These are phyloP conservation scores for Przewalskia tangutica DNA, from an alignment of 257 asterid genomes.

Conservation along the genomic window DNA sequence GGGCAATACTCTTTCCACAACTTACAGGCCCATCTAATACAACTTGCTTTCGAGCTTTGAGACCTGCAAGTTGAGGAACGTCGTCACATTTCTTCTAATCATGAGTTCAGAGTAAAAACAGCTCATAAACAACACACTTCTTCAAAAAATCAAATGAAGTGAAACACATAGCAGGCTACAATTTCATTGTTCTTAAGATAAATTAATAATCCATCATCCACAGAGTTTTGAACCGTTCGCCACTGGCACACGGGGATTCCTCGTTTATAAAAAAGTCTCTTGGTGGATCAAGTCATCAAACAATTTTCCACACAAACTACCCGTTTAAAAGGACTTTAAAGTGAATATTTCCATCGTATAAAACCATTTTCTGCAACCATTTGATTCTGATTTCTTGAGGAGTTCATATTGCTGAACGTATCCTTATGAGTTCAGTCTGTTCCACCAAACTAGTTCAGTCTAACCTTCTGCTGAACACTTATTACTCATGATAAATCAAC, in stretches of 20 bases:
- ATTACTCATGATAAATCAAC: background rate
- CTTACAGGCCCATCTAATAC: constrained; percentile 81
- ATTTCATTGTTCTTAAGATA: background rate
- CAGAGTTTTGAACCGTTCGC: background rate
- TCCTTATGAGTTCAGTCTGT: background rate
- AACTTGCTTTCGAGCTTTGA: constrained; percentile 54
- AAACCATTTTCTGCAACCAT: background rate
- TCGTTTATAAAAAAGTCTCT: background rate
- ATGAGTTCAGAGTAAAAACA: background rate
- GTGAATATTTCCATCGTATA: background rate
- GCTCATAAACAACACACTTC: background rate
- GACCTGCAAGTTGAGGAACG: constrained; percentile 39
- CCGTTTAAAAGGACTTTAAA: background rate
- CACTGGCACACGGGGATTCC: background rate
- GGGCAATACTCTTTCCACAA: constrained; percentile 88
- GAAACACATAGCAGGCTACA: background rate
- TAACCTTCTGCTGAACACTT: background rate
- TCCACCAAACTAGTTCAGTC: background rate
- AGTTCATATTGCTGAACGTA: background rate
- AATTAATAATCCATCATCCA: background rate
- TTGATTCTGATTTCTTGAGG: background rate
- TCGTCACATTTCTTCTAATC: constrained; percentile 5
- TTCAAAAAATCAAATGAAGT: background rate
- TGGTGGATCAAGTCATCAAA: background rate
- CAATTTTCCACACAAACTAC: background rate